A percentile compares a stretch with the other conserved stretches of the same genome.
These are phyloP conservation scores for Pyrenophora teres DNA, from an alignment of 2,329 filamentous ascomycete species.

Conservation along the genomic window DNA sequence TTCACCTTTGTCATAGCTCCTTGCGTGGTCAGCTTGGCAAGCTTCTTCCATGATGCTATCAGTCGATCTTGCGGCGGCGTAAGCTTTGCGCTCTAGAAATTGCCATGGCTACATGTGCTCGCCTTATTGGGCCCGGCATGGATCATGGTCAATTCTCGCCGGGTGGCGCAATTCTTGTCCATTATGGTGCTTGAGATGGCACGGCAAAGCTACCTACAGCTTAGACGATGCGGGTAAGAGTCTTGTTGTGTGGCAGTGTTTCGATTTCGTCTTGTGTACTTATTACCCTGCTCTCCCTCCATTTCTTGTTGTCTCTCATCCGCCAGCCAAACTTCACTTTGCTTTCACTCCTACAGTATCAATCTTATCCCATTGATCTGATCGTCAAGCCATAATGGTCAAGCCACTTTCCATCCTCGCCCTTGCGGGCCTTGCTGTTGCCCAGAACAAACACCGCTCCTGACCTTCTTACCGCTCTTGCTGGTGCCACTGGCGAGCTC, in stretches of 20 bases:
- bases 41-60: conserved; percentile 18
- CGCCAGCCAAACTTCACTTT: not conserved
- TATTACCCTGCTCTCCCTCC: conserved; percentile 25
- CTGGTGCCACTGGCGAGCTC: conserved; percentile 27
- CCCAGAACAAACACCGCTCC: conserved; percentile 29
- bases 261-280: conserved; percentile 11
- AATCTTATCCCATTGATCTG: conserved; percentile 2
- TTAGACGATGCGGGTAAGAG: not conserved
- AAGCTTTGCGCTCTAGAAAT: conserved; percentile 13
- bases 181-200: conserved; percentile 17
- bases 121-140: conserved; percentile 21
- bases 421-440: conserved; percentile 41
- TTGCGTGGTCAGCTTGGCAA: conserved; percentile 27
- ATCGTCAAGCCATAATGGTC: conserved; percentile 41
- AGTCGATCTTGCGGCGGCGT: conserved; percentile 17
- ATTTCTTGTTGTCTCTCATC: not conserved
- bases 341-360: not conserved
- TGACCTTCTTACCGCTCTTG: conserved; percentile 25
- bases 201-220: conserved; percentile 12
- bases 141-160: conserved; percentile 10
- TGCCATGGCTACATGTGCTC: conserved; percentile 18
- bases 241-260: conserved; percentile 20
- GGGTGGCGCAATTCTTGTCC: conserved; percentile 6
- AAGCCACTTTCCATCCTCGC: conserved; percentile 46
- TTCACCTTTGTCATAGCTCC: conserved; percentile 11